Evolutionary conservation across 78 protist genomes (phyloP).

Genomic region (Pigoraptor vietnamica): DNA sequence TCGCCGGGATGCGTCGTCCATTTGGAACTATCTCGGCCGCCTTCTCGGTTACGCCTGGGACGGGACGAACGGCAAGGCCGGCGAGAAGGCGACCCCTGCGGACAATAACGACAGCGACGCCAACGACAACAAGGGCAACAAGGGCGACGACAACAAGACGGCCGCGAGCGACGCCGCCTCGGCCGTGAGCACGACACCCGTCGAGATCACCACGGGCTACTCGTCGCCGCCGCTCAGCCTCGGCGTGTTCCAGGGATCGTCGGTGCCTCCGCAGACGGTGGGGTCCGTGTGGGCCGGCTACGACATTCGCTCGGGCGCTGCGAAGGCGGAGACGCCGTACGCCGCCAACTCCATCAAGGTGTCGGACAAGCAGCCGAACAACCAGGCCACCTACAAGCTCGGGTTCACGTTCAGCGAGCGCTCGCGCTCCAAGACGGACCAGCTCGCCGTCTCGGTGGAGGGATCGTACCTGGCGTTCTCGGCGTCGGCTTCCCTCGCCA

Average conservation of each 20-base stretch:
- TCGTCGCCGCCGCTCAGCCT: not conserved
- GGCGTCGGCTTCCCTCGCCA: not conserved
- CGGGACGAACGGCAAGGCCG: not conserved
- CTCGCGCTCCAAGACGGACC: not conserved
- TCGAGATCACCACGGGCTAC: not conserved
- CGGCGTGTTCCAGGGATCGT: not conserved
- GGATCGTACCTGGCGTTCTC: not conserved
- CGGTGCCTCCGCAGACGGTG: not conserved
- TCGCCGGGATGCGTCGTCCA: not conserved
- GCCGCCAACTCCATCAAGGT: not conserved
- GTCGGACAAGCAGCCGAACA: not conserved
- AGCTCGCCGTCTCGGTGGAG: not conserved
- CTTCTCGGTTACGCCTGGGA: not conserved
- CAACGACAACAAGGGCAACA: no score
- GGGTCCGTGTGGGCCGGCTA: not conserved
- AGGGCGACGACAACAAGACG: no score
- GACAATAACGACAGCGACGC: not conserved
- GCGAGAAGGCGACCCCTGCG: not conserved
- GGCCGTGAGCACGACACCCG: not conserved
- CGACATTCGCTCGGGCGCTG: not conserved
- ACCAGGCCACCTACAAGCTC: not conserved
- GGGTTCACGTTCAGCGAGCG: not conserved
- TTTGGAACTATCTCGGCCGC: not conserved
- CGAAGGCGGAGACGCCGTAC: not conserved
- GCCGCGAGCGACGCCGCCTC: no score